phyloP scores from a whole-genome alignment of 2,329 filamentous ascomycete species.

The Didymella exigua region DNA sequence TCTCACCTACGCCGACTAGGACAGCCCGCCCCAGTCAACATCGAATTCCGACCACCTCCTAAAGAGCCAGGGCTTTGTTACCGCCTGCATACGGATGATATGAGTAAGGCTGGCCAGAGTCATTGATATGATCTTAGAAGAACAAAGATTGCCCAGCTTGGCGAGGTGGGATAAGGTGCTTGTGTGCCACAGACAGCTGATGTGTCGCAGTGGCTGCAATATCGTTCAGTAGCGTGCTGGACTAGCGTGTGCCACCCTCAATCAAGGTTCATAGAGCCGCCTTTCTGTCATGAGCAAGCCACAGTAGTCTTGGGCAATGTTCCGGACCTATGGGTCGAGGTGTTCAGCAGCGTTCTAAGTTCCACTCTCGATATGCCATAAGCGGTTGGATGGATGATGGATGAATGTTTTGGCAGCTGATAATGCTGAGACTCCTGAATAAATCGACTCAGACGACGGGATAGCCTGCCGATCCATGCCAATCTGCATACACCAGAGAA shows the following conservation, averaged over 20 bases:
- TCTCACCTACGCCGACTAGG: slow-evolving; percentile 6
- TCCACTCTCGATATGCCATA: neutral
- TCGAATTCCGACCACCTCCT: neutral
- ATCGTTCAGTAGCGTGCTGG: neutral
- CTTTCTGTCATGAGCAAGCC: neutral
- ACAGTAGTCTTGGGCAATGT: neutral
- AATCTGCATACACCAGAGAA: neutral
- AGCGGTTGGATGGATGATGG: neutral
- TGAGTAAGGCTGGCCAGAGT: neutral
- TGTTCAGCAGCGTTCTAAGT: neutral
- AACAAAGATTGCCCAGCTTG: neutral
- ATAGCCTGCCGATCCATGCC: neutral
- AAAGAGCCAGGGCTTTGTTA: neutral
- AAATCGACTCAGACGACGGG: neutral
- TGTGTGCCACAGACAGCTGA: slow-evolving; percentile 1
- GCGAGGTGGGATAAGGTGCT: neutral
- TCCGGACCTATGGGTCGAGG: neutral
- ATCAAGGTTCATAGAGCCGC: slow-evolving; percentile 4
- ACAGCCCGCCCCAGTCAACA: neutral
- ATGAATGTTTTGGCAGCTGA: neutral
- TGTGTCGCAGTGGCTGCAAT: slow-evolving; percentile 9
- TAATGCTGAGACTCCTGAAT: neutral
- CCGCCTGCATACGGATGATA: neutral
- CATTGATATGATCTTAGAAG: neutral
- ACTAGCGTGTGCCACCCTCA: neutral